phyloP scores from a whole-genome alignment of 2,329 filamentous ascomycete genomes.

The Fusarium oligoseptatum region DNA sequence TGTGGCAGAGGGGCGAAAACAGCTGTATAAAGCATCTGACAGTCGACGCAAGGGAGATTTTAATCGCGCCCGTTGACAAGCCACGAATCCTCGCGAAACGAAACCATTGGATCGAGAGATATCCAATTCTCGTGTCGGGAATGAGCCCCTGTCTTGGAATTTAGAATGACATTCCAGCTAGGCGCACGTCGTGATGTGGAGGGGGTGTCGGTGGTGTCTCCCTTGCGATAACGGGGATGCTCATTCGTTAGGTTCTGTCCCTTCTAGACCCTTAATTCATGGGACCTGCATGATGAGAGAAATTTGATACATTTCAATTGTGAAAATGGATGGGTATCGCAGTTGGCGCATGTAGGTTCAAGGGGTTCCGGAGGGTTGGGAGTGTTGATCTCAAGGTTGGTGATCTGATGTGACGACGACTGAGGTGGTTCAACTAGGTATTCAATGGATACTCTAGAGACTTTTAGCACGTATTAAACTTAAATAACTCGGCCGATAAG shows the following conservation, averaged over 20 bases:
- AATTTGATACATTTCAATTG: constrained; percentile 24
- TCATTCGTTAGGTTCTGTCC: constrained; percentile 29
- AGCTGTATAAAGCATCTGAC: constrained; percentile 23
- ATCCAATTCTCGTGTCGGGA: constrained; percentile 12
- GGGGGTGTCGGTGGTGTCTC: constrained; percentile 8
- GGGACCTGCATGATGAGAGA: constrained; percentile 19
- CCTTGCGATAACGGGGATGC: constrained; percentile 7
- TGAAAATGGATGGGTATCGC: background rate
- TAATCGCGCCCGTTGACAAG: background rate
- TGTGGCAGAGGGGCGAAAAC: constrained; percentile 8
- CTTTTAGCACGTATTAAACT: background rate
- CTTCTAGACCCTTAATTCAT: background rate
- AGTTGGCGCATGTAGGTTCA: background rate
- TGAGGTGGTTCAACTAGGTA: background rate
- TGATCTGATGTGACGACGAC: background rate
- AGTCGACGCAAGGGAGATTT: constrained; percentile 29
- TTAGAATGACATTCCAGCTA: constrained; percentile 22
- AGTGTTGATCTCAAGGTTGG: background rate
- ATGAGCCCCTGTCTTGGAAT: constrained; percentile 33
- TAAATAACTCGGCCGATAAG: too few relatives aligned
- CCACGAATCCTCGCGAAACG: background rate
- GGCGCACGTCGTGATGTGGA: background rate
- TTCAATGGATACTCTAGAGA: background rate
- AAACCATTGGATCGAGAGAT: background rate
- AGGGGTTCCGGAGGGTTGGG: background rate